Percentiles rank a stretch among this genome's conserved stretches.
Conservation (phyloP, 75 land plant genomes). For the Pinus tabuliformis region DNA sequence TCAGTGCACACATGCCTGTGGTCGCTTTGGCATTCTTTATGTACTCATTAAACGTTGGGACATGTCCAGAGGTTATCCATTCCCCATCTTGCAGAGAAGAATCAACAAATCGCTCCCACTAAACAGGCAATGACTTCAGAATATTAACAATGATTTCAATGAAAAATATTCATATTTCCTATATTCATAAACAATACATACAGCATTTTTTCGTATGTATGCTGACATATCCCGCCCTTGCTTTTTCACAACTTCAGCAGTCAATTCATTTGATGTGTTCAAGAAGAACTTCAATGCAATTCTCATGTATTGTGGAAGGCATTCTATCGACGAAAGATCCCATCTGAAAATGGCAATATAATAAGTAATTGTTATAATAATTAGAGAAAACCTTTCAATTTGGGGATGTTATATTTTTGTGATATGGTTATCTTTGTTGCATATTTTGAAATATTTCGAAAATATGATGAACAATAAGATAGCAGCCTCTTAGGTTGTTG, state of each 20-base stretch:
- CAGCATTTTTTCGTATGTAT: background rate
- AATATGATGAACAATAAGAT: no score
- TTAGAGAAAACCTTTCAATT: background rate
- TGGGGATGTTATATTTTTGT: background rate
- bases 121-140: no score
- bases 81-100: background rate
- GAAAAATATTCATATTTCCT: no score
- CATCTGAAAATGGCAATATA: background rate
- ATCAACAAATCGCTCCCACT: background rate
- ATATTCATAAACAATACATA: no score
- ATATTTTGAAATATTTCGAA: no score
- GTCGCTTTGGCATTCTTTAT: background rate
- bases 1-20: background rate
- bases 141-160: no score
- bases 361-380: background rate
- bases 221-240: background rate
- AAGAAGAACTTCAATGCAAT: background rate
- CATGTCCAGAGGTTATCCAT: background rate
- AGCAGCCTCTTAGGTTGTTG: no score
- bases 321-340: background rate
- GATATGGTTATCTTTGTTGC: no score
- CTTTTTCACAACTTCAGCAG: background rate
- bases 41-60: background rate
- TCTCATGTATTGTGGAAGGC: background rate
- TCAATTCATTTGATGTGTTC: background rate